phyloP scores from a whole-genome alignment of 805 yeast genomes.

The Pichia kluyveri region DNA sequence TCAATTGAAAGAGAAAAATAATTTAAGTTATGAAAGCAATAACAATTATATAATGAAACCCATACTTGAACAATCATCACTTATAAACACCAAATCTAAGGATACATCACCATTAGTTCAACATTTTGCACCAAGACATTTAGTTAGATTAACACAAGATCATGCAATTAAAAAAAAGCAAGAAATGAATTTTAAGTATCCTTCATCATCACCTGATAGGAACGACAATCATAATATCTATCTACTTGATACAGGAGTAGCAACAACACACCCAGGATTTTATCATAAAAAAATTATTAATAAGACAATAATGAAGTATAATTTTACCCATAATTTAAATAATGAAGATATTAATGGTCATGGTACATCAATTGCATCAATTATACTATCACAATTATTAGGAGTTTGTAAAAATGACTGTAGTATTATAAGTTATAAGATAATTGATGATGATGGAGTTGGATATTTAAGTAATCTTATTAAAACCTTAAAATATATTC shows the following conservation, averaged over 20 bases:
- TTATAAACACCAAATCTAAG: no score
- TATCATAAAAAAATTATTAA: slow-evolving; percentile 24
- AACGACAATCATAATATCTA: slow-evolving; percentile 21
- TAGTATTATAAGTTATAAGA: slow-evolving; percentile 34
- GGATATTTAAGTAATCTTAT: slow-evolving; percentile 28
- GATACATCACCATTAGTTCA: background rate
- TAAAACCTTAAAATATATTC: slow-evolving; percentile 19
- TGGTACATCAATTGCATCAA: slow-evolving; percentile 51
- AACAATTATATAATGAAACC: no score
- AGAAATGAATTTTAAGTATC: slow-evolving; percentile 31
- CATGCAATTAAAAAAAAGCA: slow-evolving; percentile 19
- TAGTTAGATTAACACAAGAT: slow-evolving; percentile 32
- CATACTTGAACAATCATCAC: no score
- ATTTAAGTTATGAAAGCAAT: no score
- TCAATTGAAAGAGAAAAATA: background rate
- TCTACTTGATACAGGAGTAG: slow-evolving; percentile 32
- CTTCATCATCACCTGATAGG: slow-evolving; percentile 28
- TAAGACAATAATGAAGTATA: slow-evolving; percentile 18
- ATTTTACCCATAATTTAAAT: background rate
- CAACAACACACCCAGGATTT: slow-evolving; percentile 33
- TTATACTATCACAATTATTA: slow-evolving; percentile 39
- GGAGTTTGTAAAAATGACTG: slow-evolving; percentile 42
- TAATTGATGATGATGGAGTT: slow-evolving; percentile 30
- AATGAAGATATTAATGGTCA: slow-evolving; percentile 36
- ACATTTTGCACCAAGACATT: slow-evolving; percentile 31